Conservation (phyloP, 2,329 filamentous ascomycete genomes). For the Nemania bipapillata region DNA sequence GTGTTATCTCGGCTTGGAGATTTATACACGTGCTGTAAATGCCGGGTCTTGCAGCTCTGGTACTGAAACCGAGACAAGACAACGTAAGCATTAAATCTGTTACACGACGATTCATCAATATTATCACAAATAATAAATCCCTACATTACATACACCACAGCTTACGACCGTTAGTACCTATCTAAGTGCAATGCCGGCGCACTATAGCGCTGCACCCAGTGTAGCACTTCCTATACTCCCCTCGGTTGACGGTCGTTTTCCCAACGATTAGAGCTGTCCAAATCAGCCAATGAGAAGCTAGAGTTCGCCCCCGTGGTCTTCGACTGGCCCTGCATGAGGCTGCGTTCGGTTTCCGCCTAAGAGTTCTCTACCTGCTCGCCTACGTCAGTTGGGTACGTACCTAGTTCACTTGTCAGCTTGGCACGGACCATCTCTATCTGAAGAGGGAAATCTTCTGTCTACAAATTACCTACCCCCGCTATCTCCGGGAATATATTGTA, state of each 20-base stretch:
- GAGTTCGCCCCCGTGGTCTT: conserved; percentile 46
- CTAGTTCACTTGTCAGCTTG: conserved; percentile 21
- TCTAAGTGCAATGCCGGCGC: conserved; percentile 1
- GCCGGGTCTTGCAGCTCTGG: neutral
- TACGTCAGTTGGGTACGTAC: conserved; percentile 29
- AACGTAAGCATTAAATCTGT: conserved; percentile 11
- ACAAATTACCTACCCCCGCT: conserved; percentile 17
- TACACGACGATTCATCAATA: conserved; percentile 6
- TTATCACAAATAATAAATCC: neutral
- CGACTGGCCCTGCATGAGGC: conserved; percentile 44
- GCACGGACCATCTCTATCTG: conserved; percentile 10
- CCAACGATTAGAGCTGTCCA: conserved; percentile 6
- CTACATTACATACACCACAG: neutral
- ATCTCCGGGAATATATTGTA: conserved; percentile 24
- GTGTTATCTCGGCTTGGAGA: neutral
- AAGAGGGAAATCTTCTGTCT: conserved; percentile 10
- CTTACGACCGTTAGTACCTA: neutral
- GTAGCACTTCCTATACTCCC: neutral
- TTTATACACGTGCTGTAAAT: neutral
- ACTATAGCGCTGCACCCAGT: conserved; percentile 9
- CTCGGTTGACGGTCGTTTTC: conserved; percentile 6
- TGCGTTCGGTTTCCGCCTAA: conserved; percentile 29
- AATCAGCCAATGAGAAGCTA: conserved; percentile 42
- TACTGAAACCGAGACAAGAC: conserved; percentile 2
- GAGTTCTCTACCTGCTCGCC: conserved; percentile 9